A percentile compares a stretch with the other conserved stretches of the same genome.
Conservation (phyloP, 805 yeast species). For the Candida insectorum region DNA sequence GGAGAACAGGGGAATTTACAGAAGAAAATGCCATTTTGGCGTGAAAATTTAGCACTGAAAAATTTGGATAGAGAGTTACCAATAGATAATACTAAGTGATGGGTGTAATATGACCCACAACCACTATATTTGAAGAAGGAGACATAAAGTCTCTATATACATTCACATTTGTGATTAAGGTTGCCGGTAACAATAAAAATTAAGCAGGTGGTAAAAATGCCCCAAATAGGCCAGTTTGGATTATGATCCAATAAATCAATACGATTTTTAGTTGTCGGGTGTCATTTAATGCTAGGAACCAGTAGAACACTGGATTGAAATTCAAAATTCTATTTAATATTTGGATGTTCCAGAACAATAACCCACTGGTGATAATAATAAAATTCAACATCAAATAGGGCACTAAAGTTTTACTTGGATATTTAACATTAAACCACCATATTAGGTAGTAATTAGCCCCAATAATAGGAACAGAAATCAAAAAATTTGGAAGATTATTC, state of each 20-base stretch:
- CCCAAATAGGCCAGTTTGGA: slow-evolving; percentile 72
- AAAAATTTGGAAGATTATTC: slow-evolving; percentile 78
- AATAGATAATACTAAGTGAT: no score
- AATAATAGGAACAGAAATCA: slow-evolving; percentile 69
- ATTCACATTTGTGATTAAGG: no score
- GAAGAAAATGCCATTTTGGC: no score
- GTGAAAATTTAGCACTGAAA: no score
- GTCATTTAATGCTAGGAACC: slow-evolving; percentile 54
- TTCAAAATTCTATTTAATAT: slow-evolving; percentile 77
- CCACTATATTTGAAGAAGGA: no score
- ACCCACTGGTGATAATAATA: slow-evolving; percentile 46
- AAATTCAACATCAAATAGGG: slow-evolving; percentile 43
- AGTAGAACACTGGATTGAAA: slow-evolving; percentile 70
- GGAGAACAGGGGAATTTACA: no score
- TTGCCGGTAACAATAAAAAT: not conserved
- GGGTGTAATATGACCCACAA: no score
- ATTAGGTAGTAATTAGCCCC: slow-evolving; percentile 42
- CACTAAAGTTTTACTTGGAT: slow-evolving; percentile 27
- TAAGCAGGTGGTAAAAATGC: slow-evolving; percentile 94
- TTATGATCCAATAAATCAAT: slow-evolving; percentile 57
- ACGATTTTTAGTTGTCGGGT: slow-evolving; percentile 1
- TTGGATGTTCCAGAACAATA: slow-evolving; percentile 77
- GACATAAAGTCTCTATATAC: no score
- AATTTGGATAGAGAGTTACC: no score
- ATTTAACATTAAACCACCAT: slow-evolving; percentile 27